A percentile compares a stretch with the other conserved stretches of the same genome.
phyloP scores from a whole-genome alignment of 352 stramenopile species.

The Phytophthora multivora region DNA sequence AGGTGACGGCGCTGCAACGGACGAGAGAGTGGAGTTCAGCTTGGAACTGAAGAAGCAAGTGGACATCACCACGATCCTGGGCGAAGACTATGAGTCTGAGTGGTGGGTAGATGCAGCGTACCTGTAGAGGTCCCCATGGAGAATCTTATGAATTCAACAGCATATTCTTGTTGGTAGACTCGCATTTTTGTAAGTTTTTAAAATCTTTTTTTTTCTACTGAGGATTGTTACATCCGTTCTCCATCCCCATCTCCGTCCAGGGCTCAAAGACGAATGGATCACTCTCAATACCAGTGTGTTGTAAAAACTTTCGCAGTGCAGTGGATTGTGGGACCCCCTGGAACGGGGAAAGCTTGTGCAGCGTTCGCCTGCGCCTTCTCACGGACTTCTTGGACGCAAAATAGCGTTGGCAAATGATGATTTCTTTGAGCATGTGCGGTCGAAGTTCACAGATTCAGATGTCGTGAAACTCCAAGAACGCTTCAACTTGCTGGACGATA shows the following conservation, averaged over 20 bases:
- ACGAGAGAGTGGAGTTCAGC: conserved; percentile 15
- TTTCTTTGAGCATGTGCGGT: not conserved
- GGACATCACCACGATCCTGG: conserved; percentile 6
- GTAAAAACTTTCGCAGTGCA: not conserved
- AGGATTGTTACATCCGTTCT: too few relatives aligned
- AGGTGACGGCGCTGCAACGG: conserved; percentile 7
- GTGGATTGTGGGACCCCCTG: not conserved
- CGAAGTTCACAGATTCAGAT: not conserved
- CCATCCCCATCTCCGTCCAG: not conserved
- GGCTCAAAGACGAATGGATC: not conserved
- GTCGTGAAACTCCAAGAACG: not conserved
- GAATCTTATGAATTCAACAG: not conserved
- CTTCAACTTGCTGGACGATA: not conserved
- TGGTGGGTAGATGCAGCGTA: conserved; percentile 4
- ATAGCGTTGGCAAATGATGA: not conserved
- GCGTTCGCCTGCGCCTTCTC: not conserved
- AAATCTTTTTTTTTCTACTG: too few relatives aligned
- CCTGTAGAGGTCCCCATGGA: not conserved
- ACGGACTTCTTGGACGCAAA: not conserved
- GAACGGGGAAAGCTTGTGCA: not conserved
- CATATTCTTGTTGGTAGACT: not conserved
- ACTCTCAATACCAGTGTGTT: not conserved
- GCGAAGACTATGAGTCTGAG: conserved; percentile 4
- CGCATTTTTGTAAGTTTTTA: too few relatives aligned
- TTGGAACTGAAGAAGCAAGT: conserved; percentile 5